Conservation (phyloP, 345 rosid genomes). For the Citrus medica region DNA sequence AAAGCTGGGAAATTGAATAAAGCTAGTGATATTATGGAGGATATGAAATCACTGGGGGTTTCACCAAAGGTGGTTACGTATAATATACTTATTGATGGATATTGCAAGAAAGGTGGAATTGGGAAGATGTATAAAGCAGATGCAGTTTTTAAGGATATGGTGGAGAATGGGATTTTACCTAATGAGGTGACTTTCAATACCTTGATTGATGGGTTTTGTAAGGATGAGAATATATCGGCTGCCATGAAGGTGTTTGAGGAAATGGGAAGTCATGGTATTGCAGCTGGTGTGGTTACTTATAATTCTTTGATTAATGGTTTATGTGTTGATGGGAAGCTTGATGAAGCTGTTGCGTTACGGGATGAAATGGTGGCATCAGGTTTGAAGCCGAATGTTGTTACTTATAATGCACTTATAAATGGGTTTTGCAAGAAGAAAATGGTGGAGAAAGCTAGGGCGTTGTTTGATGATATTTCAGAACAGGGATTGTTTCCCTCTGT, state of each 20-base stretch:
- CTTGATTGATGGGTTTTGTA: conserved; percentile 78
- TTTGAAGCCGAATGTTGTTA: conserved; percentile 50
- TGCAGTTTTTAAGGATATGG: conserved; percentile 34
- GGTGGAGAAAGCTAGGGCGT: conserved; percentile 51
- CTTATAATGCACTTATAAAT: conserved; percentile 63
- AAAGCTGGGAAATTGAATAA: conserved; percentile 46
- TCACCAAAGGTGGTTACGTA: too few species aligned
- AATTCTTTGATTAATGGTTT: conserved; percentile 59
- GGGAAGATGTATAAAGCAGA: conserved; percentile 17
- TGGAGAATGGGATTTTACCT: too few species aligned
- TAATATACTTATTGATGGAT: too few species aligned
- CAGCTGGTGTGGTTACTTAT: conserved; percentile 54
- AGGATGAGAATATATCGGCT: conserved; percentile 42
- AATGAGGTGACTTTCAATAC: conserved; percentile 40
- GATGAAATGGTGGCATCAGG: conserved; percentile 33
- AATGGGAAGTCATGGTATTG: conserved; percentile 69
- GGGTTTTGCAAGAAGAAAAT: conserved; percentile 65
- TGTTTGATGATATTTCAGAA: conserved; percentile 39
- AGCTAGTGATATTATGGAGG: too few species aligned
- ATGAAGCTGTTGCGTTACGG: too few species aligned
- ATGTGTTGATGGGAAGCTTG: too few species aligned
- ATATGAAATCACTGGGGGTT: too few species aligned
- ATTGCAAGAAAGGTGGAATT: too few species aligned
- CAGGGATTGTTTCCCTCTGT: conserved; percentile 43
- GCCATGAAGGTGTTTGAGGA: conserved; percentile 6